These are phyloP conservation scores for Ceratocystiopsis minuta DNA, from an alignment of 2,329 filamentous ascomycete species.

Conservation along the genomic window DNA sequence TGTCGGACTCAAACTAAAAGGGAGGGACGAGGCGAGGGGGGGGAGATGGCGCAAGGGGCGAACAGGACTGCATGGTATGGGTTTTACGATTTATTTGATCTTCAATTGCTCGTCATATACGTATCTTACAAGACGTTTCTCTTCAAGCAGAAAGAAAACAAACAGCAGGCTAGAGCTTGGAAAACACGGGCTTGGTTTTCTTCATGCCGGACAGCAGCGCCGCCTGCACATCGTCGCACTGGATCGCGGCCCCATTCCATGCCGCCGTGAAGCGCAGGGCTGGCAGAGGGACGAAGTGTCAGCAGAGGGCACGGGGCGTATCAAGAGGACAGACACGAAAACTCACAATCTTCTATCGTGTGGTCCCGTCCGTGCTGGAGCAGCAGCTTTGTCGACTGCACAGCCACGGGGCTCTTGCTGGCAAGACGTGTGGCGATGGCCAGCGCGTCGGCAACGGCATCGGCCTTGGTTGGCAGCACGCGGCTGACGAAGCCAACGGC, in stretches of 20 bases:
- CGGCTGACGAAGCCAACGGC: conserved; percentile 51
- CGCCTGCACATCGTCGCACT: conserved; percentile 57
- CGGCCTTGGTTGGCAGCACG: conserved; percentile 44
- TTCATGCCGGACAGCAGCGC: conserved; percentile 61
- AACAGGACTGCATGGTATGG: not conserved
- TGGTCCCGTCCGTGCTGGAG: conserved; percentile 69
- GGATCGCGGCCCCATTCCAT: conserved; percentile 74
- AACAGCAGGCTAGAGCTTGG: conserved; percentile 47
- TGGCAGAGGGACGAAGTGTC: conserved; percentile 13
- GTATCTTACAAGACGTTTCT: no score
- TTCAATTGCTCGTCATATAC: not conserved
- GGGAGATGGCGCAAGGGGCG: not conserved
- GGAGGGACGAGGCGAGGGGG: not conserved
- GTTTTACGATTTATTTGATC: not conserved
- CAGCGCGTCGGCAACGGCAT: conserved; percentile 43
- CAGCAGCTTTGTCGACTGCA: conserved; percentile 74
- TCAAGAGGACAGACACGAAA: not conserved
- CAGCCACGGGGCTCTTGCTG: conserved; percentile 71
- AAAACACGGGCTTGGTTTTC: conserved; percentile 66
- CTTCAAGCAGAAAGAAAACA: no score
- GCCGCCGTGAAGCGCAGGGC: conserved; percentile 65
- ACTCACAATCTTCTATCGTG: conserved; percentile 52
- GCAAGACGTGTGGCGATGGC: conserved; percentile 49
- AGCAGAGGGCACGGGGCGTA: not conserved
- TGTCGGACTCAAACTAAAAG: conserved; percentile 10